Conservation (phyloP, 129 eudicot genomes). For the Arctium minus region DNA sequence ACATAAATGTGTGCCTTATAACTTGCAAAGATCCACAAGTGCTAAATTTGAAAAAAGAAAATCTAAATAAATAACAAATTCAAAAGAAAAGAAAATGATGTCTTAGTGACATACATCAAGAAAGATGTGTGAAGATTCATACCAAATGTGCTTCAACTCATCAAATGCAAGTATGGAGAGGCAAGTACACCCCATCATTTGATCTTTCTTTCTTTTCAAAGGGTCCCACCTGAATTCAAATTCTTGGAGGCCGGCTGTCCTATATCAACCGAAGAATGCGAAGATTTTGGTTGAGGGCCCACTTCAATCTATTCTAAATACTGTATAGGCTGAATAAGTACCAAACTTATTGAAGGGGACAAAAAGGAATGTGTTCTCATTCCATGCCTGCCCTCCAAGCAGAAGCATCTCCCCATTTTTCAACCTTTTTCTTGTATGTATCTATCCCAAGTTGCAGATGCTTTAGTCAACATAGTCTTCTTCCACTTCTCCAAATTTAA, state of each 20-base stretch:
- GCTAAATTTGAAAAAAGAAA: background rate
- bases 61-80: slow-evolving; percentile 2
- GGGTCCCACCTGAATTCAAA: slow-evolving; percentile 37
- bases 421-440: slow-evolving; percentile 36
- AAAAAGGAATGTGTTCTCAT: slow-evolving; percentile 73
- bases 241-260: slow-evolving; percentile 31
- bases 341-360: slow-evolving; percentile 88
- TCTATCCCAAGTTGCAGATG: slow-evolving; percentile 58
- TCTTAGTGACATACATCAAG: slow-evolving; percentile 21
- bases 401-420: slow-evolving; percentile 53
- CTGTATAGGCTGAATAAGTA: slow-evolving; percentile 62
- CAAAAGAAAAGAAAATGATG: slow-evolving; percentile 17
- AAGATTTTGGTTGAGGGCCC: slow-evolving; percentile 39
- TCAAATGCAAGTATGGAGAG: slow-evolving; percentile 39
- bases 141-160: slow-evolving; percentile 33
- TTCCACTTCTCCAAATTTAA: slow-evolving; percentile 26
- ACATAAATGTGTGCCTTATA: background rate
- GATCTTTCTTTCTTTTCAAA: slow-evolving; percentile 20
- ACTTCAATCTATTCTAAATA: slow-evolving; percentile 27
- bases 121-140: slow-evolving; percentile 43
- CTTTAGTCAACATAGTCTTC: slow-evolving; percentile 80
- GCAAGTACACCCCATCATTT: slow-evolving; percentile 58
- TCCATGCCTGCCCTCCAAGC: slow-evolving; percentile 72
- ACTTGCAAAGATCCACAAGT: background rate
- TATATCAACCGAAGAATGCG: slow-evolving; percentile 34